A percentile compares a stretch with the other conserved stretches of the same genome.
phyloP scores from a whole-genome alignment of 768 basidiomycete genomes.

The Boletus rex-veris region DNA sequence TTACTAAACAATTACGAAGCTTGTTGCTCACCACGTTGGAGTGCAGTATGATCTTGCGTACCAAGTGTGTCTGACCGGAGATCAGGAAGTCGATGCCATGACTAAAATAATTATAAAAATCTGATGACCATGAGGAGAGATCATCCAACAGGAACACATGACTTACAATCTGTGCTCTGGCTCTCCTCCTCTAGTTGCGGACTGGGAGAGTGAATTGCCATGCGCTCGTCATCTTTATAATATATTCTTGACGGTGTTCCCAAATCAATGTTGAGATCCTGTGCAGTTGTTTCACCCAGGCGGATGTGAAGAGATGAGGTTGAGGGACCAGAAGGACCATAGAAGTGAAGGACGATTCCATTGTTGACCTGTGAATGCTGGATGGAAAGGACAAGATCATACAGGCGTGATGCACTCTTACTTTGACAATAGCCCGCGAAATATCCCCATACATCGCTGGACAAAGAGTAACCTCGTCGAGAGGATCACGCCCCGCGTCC shows the following conservation, averaged over 20 bases:
- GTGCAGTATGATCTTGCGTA: conserved; percentile 84
- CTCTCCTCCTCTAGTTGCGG: conserved; percentile 42
- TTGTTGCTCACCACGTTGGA: conserved; percentile 69
- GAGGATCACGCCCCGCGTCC: conserved; percentile 55
- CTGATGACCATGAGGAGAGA: conserved; percentile 36
- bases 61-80: conserved; percentile 63
- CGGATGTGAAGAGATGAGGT: conserved; percentile 50
- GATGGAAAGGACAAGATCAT: background rate
- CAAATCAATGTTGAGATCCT: conserved; percentile 75
- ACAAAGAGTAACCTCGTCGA: conserved; percentile 69
- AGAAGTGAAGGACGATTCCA: conserved; percentile 67
- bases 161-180: conserved; percentile 49
- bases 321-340: conserved; percentile 46
- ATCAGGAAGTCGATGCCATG: conserved; percentile 87
- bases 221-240: conserved; percentile 87
- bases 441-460: conserved; percentile 71
- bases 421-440: conserved; percentile 64
- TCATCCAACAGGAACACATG: background rate
- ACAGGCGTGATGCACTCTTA: conserved; percentile 18
- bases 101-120: conserved; percentile 93
- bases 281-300: conserved; percentile 74
- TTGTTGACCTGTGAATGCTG: conserved; percentile 53
- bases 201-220: conserved; percentile 71
- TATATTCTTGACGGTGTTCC: conserved; percentile 74
- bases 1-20: background rate